Base-by-base conservation (phyloP, 2,329 filamentous ascomycete species). In the Teratosphaeria viscida region DNA sequence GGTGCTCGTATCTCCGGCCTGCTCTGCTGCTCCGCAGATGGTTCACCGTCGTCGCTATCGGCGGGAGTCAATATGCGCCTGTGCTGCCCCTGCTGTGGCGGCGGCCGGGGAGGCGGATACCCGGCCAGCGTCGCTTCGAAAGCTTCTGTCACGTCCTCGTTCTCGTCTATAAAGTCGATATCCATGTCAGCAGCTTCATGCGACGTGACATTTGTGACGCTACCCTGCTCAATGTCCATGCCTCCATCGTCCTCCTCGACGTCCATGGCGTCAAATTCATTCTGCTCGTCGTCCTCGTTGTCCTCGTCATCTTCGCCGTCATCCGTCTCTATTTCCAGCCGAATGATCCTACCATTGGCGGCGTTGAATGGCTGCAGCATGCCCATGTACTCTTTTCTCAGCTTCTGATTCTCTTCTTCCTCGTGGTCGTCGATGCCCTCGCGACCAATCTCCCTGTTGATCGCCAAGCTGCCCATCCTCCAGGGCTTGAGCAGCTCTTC, bases 401-500 rank as follows among this genome's bases (percentile, higher is more conserved):
- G 53, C 58, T 63, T 65, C 65, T 74, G 64, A 64, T 68, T 71
- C 5, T 88, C 85, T 52, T 87, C 79, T 54, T 78, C 77, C 64
- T 89, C 85, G 66, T 95, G 89, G 68, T 95, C 90, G 70, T 94
- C 88, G 27, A 95, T 86, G 10, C 90, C 90, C 64, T 86, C 83
- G 70, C 85, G 83, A 14, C 89, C 90, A 62, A 94, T 86, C 62
- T 84, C 82, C 23, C 85, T 87, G 71, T 97, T 92, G 53, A 82
- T 86, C 6, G 88, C 94, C 59, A 84, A 82, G 70, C 94, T 97
- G 5, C 94, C 94, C 64, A 87, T 84, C 35, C 86, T 84, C 94
- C 94, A 99, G 1, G 88, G 83, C 65, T 86, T 88, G 62, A 99
- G 83, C 68, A 97, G 82, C 73, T 99, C 90, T 72, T 97, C 90